phyloP scores from a whole-genome alignment of 2,329 filamentous ascomycete species.

The Verticillium nubilum region DNA sequence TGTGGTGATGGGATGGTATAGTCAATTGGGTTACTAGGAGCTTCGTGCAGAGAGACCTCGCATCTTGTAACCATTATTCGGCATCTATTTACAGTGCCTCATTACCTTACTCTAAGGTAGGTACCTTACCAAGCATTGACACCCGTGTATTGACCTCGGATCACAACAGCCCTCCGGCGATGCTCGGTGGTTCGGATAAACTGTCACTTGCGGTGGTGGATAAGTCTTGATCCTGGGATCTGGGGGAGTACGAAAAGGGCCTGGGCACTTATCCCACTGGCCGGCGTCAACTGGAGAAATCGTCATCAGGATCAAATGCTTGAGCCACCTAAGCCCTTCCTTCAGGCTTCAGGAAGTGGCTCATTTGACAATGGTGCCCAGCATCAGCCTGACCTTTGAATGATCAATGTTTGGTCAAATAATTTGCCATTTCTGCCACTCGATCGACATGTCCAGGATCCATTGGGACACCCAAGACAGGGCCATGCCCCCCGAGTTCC shows the following conservation, averaged over 20 bases:
- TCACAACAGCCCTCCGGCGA: neutral
- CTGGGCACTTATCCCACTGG: too few species aligned
- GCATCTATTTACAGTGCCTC: neutral
- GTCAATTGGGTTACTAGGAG: too few species aligned
- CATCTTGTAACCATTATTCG: too few species aligned
- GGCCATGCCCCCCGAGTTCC: neutral
- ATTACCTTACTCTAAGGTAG: too few species aligned
- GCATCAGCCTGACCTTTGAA: neutral
- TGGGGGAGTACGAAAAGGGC: too few species aligned
- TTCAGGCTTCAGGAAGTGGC: neutral
- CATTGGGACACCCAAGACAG: neutral
- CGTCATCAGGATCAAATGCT: neutral
- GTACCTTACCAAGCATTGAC: neutral
- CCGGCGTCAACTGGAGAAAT: too few species aligned
- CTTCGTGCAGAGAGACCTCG: neutral
- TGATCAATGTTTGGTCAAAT: neutral
- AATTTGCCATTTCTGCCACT: neutral
- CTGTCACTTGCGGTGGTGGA: neutral
- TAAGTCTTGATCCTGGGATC: slow-evolving; percentile 4
- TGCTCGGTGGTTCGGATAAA: neutral
- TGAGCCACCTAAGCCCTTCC: neutral
- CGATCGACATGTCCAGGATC: neutral
- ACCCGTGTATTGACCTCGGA: neutral
- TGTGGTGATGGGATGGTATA: neutral
- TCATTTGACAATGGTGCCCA: neutral